These are phyloP conservation scores for Caloboletus firmus DNA, from an alignment of 1,284 basidiomycete species.

Conservation along the genomic window DNA sequence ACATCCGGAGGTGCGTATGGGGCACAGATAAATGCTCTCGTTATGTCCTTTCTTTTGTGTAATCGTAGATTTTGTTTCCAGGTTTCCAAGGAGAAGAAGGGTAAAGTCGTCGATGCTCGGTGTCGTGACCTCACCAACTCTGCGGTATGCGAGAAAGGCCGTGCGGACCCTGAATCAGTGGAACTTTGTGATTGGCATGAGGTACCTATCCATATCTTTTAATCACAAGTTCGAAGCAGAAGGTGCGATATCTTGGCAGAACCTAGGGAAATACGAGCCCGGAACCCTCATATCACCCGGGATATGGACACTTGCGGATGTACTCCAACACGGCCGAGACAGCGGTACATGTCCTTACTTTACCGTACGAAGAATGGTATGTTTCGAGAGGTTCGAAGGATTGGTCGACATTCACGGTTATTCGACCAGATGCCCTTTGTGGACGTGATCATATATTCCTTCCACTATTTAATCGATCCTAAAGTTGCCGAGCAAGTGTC, in stretches of 20 bases:
- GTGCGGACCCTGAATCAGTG: slow-evolving; percentile 87
- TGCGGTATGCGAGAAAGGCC: slow-evolving; percentile 81
- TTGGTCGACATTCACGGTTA: slow-evolving; percentile 6
- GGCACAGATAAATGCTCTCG: neutral
- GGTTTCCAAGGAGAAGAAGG: slow-evolving; percentile 97
- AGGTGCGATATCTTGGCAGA: slow-evolving; percentile 40
- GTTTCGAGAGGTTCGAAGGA: slow-evolving; percentile 16
- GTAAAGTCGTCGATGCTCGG: slow-evolving; percentile 93
- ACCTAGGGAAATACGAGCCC: slow-evolving; percentile 77
- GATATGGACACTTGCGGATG: slow-evolving; percentile 93
- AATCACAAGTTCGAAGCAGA: neutral
- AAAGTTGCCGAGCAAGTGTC: slow-evolving; percentile 99
- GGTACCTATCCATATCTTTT: slow-evolving; percentile 53
- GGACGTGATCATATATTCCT: slow-evolving; percentile 97
- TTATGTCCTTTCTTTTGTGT: slow-evolving; percentile 1
- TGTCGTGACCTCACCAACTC: slow-evolving; percentile 95
- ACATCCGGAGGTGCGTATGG: slow-evolving; percentile 79
- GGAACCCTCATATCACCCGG: slow-evolving; percentile 86
- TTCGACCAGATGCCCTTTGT: slow-evolving; percentile 86
- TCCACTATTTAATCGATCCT: slow-evolving; percentile 98
- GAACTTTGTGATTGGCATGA: slow-evolving; percentile 96
- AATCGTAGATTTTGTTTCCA: slow-evolving; percentile 31
- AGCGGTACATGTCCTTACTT: slow-evolving; percentile 95
- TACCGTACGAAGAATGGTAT: slow-evolving; percentile 92
- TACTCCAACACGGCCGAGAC: slow-evolving; percentile 86